These are phyloP conservation scores for Penicillium dipodomyicola DNA, from an alignment of 495 filamentous ascomycete species.

Conservation along the genomic window DNA sequence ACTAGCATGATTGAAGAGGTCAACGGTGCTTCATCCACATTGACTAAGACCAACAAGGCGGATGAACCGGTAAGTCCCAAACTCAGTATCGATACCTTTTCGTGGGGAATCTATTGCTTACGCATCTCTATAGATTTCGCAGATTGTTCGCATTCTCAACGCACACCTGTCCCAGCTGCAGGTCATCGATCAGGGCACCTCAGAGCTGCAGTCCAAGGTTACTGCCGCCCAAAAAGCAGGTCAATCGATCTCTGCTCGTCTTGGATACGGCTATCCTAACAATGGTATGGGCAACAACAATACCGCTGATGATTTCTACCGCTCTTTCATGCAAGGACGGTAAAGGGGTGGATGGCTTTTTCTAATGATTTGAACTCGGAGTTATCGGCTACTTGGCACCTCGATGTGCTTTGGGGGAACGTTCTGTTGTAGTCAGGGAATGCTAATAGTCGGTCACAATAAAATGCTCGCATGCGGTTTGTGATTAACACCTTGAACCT, in stretches of 20 bases:
- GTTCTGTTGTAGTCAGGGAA: slow-evolving; percentile 13
- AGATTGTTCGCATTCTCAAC: slow-evolving; percentile 92
- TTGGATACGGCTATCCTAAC: slow-evolving; percentile 57
- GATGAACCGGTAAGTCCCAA: slow-evolving; percentile 80
- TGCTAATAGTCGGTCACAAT: slow-evolving; percentile 14
- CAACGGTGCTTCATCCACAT: slow-evolving; percentile 75
- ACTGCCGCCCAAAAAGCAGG: slow-evolving; percentile 70
- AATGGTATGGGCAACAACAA: slow-evolving; percentile 56
- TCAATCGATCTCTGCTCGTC: slow-evolving; percentile 62
- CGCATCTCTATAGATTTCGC: slow-evolving; percentile 62
- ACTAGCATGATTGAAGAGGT: slow-evolving; percentile 97
- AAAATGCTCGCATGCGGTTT: slow-evolving; percentile 12
- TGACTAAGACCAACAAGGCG: slow-evolving; percentile 83
- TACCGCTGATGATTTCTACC: slow-evolving; percentile 77
- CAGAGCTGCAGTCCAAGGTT: slow-evolving; percentile 77
- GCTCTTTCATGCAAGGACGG: slow-evolving; percentile 68
- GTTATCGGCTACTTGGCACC: slow-evolving; percentile 10
- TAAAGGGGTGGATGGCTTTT: slow-evolving; percentile 26
- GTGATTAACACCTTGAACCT: neutral
- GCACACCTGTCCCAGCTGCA: slow-evolving; percentile 84
- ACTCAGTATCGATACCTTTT: neutral
- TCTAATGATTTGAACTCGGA: slow-evolving; percentile 25
- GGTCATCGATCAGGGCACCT: slow-evolving; percentile 81
- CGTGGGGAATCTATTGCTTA: slow-evolving; percentile 10
- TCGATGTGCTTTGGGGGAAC: slow-evolving; percentile 20